Conservation (phyloP, 495 filamentous ascomycete genomes). For the Lasiosphaeria hispida region DNA sequence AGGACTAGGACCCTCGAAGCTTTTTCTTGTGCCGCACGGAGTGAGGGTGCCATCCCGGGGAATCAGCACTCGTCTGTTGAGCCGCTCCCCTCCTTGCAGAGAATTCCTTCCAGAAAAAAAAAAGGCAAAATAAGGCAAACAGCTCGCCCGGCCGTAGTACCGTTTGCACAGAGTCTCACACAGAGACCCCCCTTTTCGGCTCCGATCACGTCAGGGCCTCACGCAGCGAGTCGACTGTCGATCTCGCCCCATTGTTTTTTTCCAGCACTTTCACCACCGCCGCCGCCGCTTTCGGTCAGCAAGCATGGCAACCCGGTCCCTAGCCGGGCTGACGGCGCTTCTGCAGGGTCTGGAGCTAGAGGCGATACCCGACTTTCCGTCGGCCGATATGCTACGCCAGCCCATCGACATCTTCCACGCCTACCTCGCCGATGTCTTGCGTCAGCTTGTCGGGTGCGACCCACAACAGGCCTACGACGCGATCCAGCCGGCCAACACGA, state of each 20-base stretch:
- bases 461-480: constrained; percentile 25
- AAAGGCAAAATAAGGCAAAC: too few relatives aligned
- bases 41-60: too few relatives aligned
- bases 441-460: constrained; percentile 20
- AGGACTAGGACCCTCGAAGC: too few relatives aligned
- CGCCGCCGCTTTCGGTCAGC: neutral
- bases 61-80: too few relatives aligned
- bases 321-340: constrained; percentile 17
- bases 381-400: constrained; percentile 16
- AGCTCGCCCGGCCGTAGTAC: neutral
- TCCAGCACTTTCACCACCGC: neutral
- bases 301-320: constrained; percentile 3
- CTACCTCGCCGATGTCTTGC: constrained; percentile 23
- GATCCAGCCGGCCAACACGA: constrained; percentile 26
- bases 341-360: constrained; percentile 17
- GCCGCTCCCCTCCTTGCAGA: too few relatives aligned
- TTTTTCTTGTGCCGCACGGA: too few relatives aligned
- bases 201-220: too few relatives aligned
- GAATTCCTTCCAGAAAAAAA: too few relatives aligned
- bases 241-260: too few relatives aligned
- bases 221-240: too few relatives aligned
- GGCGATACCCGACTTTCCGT: constrained; percentile 13
- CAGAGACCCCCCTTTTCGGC: too few relatives aligned
- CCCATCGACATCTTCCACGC: constrained; percentile 29
- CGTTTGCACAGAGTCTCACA: neutral